Percentiles rank a stretch among this genome's conserved stretches.
Evolutionary conservation across 371 early-diverging fungal species (phyloP).

Genomic region (Smittium culicis): DNA sequence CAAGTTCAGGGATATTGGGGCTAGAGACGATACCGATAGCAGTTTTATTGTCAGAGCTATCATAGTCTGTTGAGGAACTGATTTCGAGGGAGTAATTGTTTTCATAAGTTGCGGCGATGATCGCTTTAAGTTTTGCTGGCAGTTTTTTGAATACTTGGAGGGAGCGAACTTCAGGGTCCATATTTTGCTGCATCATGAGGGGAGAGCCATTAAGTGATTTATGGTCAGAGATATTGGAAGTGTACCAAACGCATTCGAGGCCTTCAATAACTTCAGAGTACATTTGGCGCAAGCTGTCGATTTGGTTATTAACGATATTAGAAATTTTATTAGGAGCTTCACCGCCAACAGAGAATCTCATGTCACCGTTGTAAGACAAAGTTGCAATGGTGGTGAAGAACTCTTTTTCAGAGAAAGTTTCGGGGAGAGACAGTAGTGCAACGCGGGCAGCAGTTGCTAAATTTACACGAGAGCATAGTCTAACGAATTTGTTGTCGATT

Average conservation of each 20-base stretch:
- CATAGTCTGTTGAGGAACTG: conserved; percentile 28
- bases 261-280: conserved; percentile 68
- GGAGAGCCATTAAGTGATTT: too few species aligned
- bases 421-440: conserved; percentile 70
- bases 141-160: conserved; percentile 49
- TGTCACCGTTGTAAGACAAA: conserved; percentile 83
- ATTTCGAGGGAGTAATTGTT: conserved; percentile 29
- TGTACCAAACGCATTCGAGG: conserved; percentile 51
- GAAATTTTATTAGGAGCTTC: conserved; percentile 89
- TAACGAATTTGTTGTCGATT: conserved; percentile 73
- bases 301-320: conserved; percentile 78
- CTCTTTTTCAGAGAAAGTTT: conserved; percentile 63
- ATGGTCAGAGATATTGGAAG: too few species aligned
- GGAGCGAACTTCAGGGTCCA: conserved; percentile 40
- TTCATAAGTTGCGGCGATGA: conserved; percentile 24
- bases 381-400: conserved; percentile 71
- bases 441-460: conserved; percentile 70
- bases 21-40: conserved; percentile 30
- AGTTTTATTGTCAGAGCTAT: conserved; percentile 12
- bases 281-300: conserved; percentile 56
- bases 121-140: conserved; percentile 45
- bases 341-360: conserved; percentile 71
- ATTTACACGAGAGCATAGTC: conserved; percentile 73
- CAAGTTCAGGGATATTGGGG: conserved; percentile 28
- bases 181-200: conserved; percentile 46